A percentile compares a stretch with the other conserved stretches of the same genome.
phyloP scores from a whole-genome alignment of 331 rosid species.

The Acacia pycnantha region DNA sequence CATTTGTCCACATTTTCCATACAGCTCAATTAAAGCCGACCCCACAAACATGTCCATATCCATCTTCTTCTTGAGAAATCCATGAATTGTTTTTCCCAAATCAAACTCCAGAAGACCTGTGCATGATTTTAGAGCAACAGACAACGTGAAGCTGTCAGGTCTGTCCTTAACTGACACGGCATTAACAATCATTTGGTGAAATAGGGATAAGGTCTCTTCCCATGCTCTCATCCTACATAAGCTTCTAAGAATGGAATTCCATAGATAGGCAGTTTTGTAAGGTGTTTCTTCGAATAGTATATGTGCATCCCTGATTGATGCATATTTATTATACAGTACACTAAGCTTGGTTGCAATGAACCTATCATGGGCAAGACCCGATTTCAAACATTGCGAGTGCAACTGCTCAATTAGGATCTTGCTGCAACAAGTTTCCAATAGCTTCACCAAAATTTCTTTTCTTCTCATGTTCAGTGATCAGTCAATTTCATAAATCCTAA shows the following conservation, averaged over 20 bases:
- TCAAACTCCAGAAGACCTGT: constrained; percentile 43
- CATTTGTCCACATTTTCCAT: constrained; percentile 68
- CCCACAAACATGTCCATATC: constrained; percentile 68
- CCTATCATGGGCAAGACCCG: constrained; percentile 51
- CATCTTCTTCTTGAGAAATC: constrained; percentile 50
- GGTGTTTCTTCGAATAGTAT: constrained; percentile 69
- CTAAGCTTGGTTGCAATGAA: constrained; percentile 66
- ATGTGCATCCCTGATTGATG: constrained; percentile 47
- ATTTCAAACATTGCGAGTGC: constrained; percentile 49
- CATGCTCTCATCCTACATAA: constrained; percentile 45
- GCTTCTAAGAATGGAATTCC: constrained; percentile 68
- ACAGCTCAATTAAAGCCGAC: constrained; percentile 61
- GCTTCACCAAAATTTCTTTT: constrained; percentile 40
- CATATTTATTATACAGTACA: constrained; percentile 38
- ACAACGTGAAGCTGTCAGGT: constrained; percentile 60
- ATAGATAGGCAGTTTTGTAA: constrained; percentile 42
- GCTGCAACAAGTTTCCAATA: constrained; percentile 46
- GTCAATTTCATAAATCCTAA: not conserved
- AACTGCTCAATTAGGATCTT: constrained; percentile 37
- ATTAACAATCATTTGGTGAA: constrained; percentile 46
- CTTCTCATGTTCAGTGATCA: constrained; percentile 40
- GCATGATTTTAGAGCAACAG: constrained; percentile 65
- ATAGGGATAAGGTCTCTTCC: constrained; percentile 47
- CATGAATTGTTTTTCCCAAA: constrained; percentile 61
- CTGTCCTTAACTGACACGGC: constrained; percentile 32